Evolutionary conservation across 345 rosid species (phyloP), one percentile per base, ranked within the genome.

Genomic region (Eucalyptus tenuipes): DNA sequence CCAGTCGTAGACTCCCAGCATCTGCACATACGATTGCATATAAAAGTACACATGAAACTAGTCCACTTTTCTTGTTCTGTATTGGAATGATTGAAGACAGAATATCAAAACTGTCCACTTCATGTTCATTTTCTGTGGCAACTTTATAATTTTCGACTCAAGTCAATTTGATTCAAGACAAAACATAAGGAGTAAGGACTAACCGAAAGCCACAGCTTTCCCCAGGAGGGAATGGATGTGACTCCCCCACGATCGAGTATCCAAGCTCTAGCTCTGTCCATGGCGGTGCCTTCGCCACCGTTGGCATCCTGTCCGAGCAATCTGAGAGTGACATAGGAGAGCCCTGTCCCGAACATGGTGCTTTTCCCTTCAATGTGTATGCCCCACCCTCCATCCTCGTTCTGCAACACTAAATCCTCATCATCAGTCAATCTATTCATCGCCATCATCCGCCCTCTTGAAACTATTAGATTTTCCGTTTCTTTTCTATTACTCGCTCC

Each of bases 1-100:
- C 99, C 99, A 95, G 37, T 95, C 97, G 20, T 93, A 95, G 47
- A 93, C 93, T n/a, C 99, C 99, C 29, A 95, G 92, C 37, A 95
- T 89, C 98, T 95, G n/a, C 57, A 84, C 45, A 7, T 37, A 20
- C 57, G 24, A 53, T 53, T 53, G 53, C 61, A 50, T 37, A 49
- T 7, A 66, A 42, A 55, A 55, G 61, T 55, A 55, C 61, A 9
- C 27, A 55, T 55, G 57, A 53, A 20, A 53, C 25, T 20, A 17
- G 22, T 18, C 24, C 57, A 53, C 24, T 49, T 53, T 53, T 53
- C 57, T 53, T 53, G 57, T 53, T 53, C 57, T 53, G 57, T 20
- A 53, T 53, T 53, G 57, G 20, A 53, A 15, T 53, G 57, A 53
- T 53, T 18, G 57, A 53, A 53, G 57, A 53, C 24, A 53, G 25